Evolutionary conservation across 768 basidiomycete genomes (phyloP).

Genomic region (Gelatoporia subvermispora): DNA sequence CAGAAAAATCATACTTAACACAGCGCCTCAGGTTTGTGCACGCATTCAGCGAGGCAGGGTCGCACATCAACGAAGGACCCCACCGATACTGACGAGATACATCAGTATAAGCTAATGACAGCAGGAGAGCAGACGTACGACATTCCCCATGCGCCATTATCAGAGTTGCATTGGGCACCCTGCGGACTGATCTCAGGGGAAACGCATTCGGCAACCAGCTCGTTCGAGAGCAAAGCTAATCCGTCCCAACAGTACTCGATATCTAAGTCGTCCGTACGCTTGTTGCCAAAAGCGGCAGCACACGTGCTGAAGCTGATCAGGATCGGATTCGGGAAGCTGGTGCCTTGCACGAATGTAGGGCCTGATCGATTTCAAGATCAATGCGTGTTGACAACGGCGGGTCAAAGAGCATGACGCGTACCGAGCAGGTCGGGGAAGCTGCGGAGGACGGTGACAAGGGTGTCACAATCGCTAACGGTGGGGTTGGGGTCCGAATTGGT

Average conservation of each 20-base stretch:
- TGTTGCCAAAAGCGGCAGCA: neutral
- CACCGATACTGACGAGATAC: no score
- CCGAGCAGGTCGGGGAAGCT: neutral
- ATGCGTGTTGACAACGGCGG: no score
- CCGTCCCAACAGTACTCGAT: slow-evolving; percentile 2
- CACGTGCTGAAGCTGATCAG: slow-evolving; percentile 2
- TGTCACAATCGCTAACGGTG: neutral
- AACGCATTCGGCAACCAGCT: neutral
- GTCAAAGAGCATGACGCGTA: neutral
- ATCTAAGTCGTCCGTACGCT: neutral
- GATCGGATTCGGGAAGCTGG: slow-evolving; percentile 3
- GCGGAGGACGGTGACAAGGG: neutral
- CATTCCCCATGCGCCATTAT: neutral
- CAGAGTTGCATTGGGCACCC: neutral
- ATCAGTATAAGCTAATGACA: no score
- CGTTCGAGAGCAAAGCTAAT: neutral
- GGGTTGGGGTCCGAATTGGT: neutral
- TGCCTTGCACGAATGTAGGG: slow-evolving; percentile 1
- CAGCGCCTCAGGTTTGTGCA: no score
- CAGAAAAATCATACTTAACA: no score
- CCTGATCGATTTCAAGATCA: neutral
- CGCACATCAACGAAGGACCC: no score
- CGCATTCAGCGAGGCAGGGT: no score
- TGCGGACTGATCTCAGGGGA: neutral
- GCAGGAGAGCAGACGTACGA: neutral